Evolutionary conservation across 129 eudicot species (phyloP), one percentile per base, ranked within the genome.

Genomic region (Flaveria sonorensis): DNA sequence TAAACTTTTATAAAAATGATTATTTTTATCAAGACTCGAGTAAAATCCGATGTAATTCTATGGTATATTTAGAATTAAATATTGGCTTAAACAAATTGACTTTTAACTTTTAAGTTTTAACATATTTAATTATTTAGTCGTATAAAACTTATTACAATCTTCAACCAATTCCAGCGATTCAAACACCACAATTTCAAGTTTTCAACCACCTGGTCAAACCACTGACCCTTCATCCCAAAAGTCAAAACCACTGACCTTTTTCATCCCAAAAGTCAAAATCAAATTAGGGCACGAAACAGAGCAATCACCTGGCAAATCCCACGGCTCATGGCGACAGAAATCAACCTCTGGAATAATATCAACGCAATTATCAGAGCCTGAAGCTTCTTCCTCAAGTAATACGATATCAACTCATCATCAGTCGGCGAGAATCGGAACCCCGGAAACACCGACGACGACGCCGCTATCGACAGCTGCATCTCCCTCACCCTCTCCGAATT

Each of bases 401-500:
- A 87, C 19, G 81, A 61, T 10, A 94, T 83, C 73, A 94, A 40
- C 40, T 94, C 98, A 69, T 94, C 89, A 16, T 94, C 98, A 1
- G 97, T 89, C 8, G 98, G 98, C 2, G 92, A 89, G 74, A 94
- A 94, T 40, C 91, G 83, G 30, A 94, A 94, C 18, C 97, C 98
- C 5, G 98, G 98, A 77, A 89, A 94, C 82, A 87, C 86, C 19
- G 88, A 85, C 12, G 91, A 83, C 1, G 84, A 81, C 2, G 86
- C 89, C 13, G 90, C 88, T 28, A 90, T 81, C 15, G 96, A 86
- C 13, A 88, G 51, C 84, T 86, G 86, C 83, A 77, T 82, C 77
- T 88, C 86, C 71, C 80, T 81, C 28, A 75, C 23, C 32, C 70
- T 80, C 71, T 76, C 76, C 53, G 65, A 82, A 8, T 78, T 36